Conservation (phyloP, 2,329 filamentous ascomycete species). For the Exophiala alcalophila region DNA sequence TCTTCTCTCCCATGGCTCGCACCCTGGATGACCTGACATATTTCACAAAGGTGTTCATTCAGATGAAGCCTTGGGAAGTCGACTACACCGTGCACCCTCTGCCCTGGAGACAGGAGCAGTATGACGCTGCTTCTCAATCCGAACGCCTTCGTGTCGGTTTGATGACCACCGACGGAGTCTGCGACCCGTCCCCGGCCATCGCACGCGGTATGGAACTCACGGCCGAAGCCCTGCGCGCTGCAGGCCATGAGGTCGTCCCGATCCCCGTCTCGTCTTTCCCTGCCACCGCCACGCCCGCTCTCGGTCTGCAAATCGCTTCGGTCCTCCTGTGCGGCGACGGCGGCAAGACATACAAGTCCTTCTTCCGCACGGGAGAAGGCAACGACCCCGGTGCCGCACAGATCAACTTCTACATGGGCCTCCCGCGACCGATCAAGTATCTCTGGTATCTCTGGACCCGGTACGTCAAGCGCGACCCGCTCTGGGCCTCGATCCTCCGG, state of each 20-base stretch:
- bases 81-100: constrained; percentile 83
- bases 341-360: constrained; percentile 72
- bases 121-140: constrained; percentile 59
- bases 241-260: constrained; percentile 72
- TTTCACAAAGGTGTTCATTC: constrained; percentile 74
- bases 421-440: constrained; percentile 73
- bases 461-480: constrained; percentile 69
- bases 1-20: constrained; percentile 89
- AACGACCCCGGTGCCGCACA: constrained; percentile 74
- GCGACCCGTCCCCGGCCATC: constrained; percentile 83
- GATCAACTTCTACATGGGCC: constrained; percentile 68
- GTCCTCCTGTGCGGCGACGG: constrained; percentile 83
- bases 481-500: constrained; percentile 75
- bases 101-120: constrained; percentile 66
- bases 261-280: constrained; percentile 56
- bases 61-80: constrained; percentile 84
- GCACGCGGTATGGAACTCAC: constrained; percentile 69
- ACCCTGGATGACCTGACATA: constrained; percentile 80
- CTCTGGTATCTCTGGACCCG: constrained; percentile 88
- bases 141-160: constrained; percentile 70
- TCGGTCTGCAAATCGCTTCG: constrained; percentile 71
- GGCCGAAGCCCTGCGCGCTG: constrained; percentile 63
- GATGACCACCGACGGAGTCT: constrained; percentile 74
- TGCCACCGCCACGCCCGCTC: constrained; percentile 70
- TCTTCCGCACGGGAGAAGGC: constrained; percentile 73